Percentiles rank a stretch among this genome's conserved stretches.
These are phyloP conservation scores for Elaeis oleifera DNA, from an alignment of 202 grass and related monocot species.

Conservation along the genomic window DNA sequence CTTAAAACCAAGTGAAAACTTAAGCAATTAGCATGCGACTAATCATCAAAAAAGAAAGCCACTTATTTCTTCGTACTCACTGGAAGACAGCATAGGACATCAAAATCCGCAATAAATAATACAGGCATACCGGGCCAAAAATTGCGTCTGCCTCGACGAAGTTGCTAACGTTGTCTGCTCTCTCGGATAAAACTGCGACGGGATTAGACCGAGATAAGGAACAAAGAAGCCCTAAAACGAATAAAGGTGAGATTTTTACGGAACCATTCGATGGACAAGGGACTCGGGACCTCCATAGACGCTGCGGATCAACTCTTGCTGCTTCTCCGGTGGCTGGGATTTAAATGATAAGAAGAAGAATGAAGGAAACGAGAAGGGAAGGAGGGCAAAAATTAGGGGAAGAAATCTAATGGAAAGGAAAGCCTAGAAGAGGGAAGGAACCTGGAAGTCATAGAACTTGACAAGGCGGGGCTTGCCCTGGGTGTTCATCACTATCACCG, in stretches of 20 bases:
- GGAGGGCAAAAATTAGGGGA: not conserved
- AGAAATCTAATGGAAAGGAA: not conserved
- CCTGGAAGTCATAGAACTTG: conserved; percentile 88
- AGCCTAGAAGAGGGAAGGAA: conserved; percentile 1
- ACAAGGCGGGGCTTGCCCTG: conserved; percentile 79
- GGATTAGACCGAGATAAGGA: not conserved
- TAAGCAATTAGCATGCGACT: no score
- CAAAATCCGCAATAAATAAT: no score
- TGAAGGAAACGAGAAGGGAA: not conserved
- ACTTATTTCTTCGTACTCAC: no score
- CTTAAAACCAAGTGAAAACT: no score
- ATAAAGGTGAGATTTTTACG: not conserved
- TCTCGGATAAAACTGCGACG: conserved; percentile 57
- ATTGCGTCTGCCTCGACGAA: conserved; percentile 57
- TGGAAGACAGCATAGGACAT: no score
- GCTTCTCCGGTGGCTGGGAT: conserved; percentile 78
- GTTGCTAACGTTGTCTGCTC: conserved; percentile 67
- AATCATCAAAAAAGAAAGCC: no score
- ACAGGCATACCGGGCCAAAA: conserved; percentile 56
- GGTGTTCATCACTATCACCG: conserved; percentile 85
- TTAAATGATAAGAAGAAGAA: not conserved
- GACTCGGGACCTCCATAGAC: conserved; percentile 52
- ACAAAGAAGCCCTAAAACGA: not conserved
- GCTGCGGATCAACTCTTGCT: conserved; percentile 63
- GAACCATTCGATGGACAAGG: not conserved